Conservation (phyloP, 257 asterid species). For the Coffea canephora region DNA sequence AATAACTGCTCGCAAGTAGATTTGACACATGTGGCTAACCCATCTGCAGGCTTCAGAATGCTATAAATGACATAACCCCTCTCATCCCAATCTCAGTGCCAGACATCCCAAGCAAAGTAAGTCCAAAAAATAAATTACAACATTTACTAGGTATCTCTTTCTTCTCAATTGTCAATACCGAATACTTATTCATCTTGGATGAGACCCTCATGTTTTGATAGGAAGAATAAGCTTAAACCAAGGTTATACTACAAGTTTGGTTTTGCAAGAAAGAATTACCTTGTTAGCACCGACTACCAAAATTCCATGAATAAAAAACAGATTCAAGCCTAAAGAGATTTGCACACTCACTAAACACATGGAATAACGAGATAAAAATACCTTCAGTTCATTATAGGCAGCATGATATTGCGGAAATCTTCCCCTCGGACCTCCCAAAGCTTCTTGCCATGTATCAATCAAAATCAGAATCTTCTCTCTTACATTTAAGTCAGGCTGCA, state of each 20-base stretch:
- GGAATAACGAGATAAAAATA: slow-evolving; percentile 11
- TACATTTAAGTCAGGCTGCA: slow-evolving; percentile 91
- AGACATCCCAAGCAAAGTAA: too few species aligned
- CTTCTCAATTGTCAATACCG: neutral
- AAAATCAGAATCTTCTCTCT: slow-evolving; percentile 88
- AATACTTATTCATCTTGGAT: neutral
- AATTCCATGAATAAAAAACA: neutral
- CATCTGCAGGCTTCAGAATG: too few species aligned
- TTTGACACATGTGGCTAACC: too few species aligned
- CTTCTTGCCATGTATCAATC: slow-evolving; percentile 97
- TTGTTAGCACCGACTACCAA: neutral
- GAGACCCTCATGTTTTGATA: neutral
- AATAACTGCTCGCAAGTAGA: too few species aligned
- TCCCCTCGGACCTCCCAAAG: slow-evolving; percentile 82
- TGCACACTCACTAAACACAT: neutral
- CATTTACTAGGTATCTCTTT: neutral
- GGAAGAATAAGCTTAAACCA: neutral
- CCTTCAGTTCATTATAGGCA: slow-evolving; percentile 94
- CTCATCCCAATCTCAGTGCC: too few species aligned
- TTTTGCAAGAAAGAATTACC: too few species aligned
- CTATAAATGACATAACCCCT: too few species aligned
- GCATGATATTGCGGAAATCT: slow-evolving; percentile 83
- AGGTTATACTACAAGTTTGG: neutral
- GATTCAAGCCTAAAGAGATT: neutral
- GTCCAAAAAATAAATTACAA: neutral